A percentile compares a stretch with the other conserved stretches of the same genome.
phyloP scores from a whole-genome alignment of 2,329 filamentous ascomycete species.

The Cladophialophora bantiana region DNA sequence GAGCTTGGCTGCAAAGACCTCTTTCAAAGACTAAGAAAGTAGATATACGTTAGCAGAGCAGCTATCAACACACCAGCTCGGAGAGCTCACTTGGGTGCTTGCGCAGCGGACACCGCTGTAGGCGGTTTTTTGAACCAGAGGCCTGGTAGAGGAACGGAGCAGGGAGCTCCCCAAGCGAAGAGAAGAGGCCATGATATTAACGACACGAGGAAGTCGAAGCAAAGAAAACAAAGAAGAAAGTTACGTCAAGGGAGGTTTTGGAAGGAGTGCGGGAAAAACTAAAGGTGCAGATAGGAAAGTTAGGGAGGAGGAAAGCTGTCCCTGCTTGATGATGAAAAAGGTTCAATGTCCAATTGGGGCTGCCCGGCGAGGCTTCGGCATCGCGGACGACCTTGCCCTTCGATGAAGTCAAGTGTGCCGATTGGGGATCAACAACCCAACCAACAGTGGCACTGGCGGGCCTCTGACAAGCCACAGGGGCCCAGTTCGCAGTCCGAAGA shows the following conservation, averaged over 20 bases:
- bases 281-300: constrained; percentile 26
- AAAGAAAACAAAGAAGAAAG: constrained; percentile 26
- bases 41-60: constrained; percentile 33
- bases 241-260: constrained; percentile 23
- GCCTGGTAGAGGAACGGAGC: constrained; percentile 75
- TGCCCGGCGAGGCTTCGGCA: constrained; percentile 7
- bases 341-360: constrained; percentile 11
- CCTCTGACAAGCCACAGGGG: constrained; percentile 2
- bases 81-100: constrained; percentile 83
- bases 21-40: constrained; percentile 81
- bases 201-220: constrained; percentile 31
- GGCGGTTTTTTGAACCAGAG: constrained; percentile 72
- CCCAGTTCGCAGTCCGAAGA: constrained; percentile 17
- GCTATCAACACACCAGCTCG: constrained; percentile 85
- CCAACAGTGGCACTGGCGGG: constrained; percentile 18
- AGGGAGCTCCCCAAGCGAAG: constrained; percentile 81
- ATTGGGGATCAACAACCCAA: constrained; percentile 23
- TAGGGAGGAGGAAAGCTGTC: constrained; percentile 24
- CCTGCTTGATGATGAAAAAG: constrained; percentile 19
- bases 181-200: constrained; percentile 77
- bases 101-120: constrained; percentile 88
- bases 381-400: constrained; percentile 9
- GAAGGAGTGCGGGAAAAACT: constrained; percentile 28
- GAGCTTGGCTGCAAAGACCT: constrained; percentile 94
- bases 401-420: not conserved